A percentile compares a stretch with the other conserved stretches of the same genome.
phyloP scores from a whole-genome alignment of 106 monocot species.

The Alisma plantagoaquatica region DNA sequence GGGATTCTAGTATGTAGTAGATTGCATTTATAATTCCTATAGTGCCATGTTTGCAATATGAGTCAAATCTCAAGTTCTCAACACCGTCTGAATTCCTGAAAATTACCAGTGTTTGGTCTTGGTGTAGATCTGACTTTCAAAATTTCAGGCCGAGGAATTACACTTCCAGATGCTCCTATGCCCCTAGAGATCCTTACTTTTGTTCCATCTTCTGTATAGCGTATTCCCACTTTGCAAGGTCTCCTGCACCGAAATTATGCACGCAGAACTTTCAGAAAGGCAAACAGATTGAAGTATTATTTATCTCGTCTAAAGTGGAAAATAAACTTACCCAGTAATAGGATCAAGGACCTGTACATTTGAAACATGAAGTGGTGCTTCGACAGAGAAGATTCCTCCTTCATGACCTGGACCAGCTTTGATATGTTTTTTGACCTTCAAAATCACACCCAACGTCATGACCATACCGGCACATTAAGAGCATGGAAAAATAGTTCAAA shows the following conservation, averaged over 20 bases:
- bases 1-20: too few species aligned
- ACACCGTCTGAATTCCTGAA: too few species aligned
- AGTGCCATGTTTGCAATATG: too few species aligned
- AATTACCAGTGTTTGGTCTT: slow-evolving; percentile 63
- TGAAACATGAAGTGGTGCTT: slow-evolving; percentile 97
- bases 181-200: slow-evolving; percentile 87
- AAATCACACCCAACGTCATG: too few species aligned
- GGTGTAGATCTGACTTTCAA: slow-evolving; percentile 70
- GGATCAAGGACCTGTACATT: slow-evolving; percentile 95
- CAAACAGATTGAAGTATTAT: too few species aligned
- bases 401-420: slow-evolving; percentile 94
- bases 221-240: slow-evolving; percentile 82
- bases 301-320: too few species aligned
- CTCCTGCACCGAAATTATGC: too few species aligned
- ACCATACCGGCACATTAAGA: too few species aligned
- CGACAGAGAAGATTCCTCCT: slow-evolving; percentile 76
- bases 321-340: slow-evolving; percentile 89
- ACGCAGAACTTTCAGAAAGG: too few species aligned
- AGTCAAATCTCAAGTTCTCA: too few species aligned
- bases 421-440: slow-evolving; percentile 94
- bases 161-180: slow-evolving; percentile 56
- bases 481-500: too few species aligned
- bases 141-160: slow-evolving; percentile 95
- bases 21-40: too few species aligned
- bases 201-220: slow-evolving; percentile 78